Conservation (phyloP, 1,139 yeast genomes). For the Debaryomyces subglobosus region DNA sequence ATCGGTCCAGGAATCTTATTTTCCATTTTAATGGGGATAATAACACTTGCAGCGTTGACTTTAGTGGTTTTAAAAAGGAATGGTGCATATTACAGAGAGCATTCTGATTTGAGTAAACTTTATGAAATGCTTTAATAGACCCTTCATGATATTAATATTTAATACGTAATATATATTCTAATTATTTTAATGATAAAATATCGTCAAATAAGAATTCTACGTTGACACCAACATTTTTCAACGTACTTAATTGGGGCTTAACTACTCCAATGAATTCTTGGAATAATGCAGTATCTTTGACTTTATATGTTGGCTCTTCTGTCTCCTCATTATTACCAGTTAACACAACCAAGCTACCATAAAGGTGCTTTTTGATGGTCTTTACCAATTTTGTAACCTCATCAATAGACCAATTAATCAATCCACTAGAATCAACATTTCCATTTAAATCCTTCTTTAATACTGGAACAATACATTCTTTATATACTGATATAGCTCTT, state of each 20-base stretch:
- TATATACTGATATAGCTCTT: constrained; percentile 38
- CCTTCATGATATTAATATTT: neutral
- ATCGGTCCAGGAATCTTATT: constrained; percentile 74
- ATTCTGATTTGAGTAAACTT: constrained; percentile 59
- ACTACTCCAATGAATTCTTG: constrained; percentile 55
- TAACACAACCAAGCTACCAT: constrained; percentile 56
- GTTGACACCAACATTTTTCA: constrained; percentile 71
- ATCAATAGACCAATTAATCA: constrained; percentile 67
- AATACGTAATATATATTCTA: neutral
- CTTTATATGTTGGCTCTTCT: constrained; percentile 26
- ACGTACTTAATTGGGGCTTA: constrained; percentile 59
- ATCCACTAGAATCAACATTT: constrained; percentile 45
- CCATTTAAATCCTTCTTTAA: constrained; percentile 31
- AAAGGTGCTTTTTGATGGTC: constrained; percentile 66
- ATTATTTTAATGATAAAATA: constrained; percentile 16
- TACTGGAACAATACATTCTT: constrained; percentile 37
- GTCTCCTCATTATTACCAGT: constrained; percentile 28
- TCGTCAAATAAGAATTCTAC: constrained; percentile 63
- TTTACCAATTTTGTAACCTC: constrained; percentile 65
- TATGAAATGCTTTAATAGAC: constrained; percentile 47
- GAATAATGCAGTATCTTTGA: constrained; percentile 35
- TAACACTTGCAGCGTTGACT: constrained; percentile 46
- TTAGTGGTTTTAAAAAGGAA: constrained; percentile 54
- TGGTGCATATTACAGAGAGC: constrained; percentile 68
- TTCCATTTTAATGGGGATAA: constrained; percentile 64